Base-by-base conservation (phyloP, 140 eudicot species). In the Stevia rebaudiana region DNA sequence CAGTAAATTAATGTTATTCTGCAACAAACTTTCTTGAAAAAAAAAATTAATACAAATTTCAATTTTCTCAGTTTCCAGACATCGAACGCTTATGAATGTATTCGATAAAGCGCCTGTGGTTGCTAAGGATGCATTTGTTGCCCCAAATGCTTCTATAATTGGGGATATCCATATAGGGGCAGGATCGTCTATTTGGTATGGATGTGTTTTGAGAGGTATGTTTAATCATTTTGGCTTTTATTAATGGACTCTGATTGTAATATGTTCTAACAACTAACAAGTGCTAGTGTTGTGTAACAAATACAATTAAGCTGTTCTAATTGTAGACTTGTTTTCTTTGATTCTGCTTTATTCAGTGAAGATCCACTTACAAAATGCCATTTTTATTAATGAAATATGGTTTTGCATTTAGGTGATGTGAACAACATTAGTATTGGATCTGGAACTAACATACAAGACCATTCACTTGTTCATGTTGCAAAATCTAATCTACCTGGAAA, bases 391-490 rank as follows among this genome's bases (percentile, higher is more conserved):
- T 36, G 11, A 53, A 15, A 16, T 65, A 37, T 61, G 5, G 17
- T 40, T 63, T 11, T 55, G 44, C 54, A 13, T 25, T 54, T 47
- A 87, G 95, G 95, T 54, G 89, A 87, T 77, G 94, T 82, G 74
- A 87, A 87, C 81, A 76, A 69, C 81, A 87, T 87, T 59, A 84
- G 81, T 57, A 73, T 84, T 47, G 95, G 95, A 19, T 84, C 94
- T 52, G 95, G 95, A 17, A 84, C 95, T 40, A 87, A 87, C 40
- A 87, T 84, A 67, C 95, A 87, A 42, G 95, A 87, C 78, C 82
- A 87, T 33, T 79, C 95, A 36, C 88, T 87, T 74, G 86, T 87
- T 53, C 92, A 87, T 53, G 95, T 87, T 51, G 95, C 95, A 37
- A 84, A 87, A 77, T 76, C 88, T 49, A 84, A 87, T 72, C 39